These are phyloP conservation scores for Xylaria curta DNA, from an alignment of 495 filamentous ascomycete species.

Conservation along the genomic window DNA sequence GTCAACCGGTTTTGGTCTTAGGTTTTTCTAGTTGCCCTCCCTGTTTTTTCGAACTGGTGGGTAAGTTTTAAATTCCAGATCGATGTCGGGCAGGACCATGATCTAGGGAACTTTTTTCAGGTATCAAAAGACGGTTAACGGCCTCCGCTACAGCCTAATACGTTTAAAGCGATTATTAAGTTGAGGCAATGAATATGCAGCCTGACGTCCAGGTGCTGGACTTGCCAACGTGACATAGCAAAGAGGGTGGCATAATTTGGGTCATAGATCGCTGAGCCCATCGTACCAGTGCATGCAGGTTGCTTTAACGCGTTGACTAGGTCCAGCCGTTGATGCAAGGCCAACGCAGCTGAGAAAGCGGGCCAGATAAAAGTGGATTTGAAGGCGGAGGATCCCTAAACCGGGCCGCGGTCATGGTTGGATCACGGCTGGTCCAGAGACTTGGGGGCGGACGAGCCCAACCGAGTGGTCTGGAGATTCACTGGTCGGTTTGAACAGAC, in stretches of 20 bases:
- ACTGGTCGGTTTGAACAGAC: slow-evolving; percentile 34
- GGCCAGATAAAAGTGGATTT: slow-evolving; percentile 28
- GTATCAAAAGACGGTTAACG: slow-evolving; percentile 25
- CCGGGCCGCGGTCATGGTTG: slow-evolving; percentile 27
- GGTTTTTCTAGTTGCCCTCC: slow-evolving; percentile 4
- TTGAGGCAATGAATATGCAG: slow-evolving; percentile 26
- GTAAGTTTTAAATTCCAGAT: slow-evolving; percentile 4
- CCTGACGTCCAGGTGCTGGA: slow-evolving; percentile 30
- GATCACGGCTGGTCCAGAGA: slow-evolving; percentile 24
- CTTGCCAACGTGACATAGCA: slow-evolving; percentile 29
- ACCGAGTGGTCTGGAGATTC: slow-evolving; percentile 36
- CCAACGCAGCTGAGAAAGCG: slow-evolving; percentile 43
- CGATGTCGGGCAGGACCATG: slow-evolving; percentile 17
- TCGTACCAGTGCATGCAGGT: slow-evolving; percentile 32
- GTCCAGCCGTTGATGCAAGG: slow-evolving; percentile 49
- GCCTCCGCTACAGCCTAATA: slow-evolving; percentile 21
- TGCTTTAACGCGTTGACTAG: slow-evolving; percentile 32
- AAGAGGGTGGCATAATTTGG: slow-evolving; percentile 28
- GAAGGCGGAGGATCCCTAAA: slow-evolving; percentile 25
- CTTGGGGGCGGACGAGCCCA: slow-evolving; percentile 41
- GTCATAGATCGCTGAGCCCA: slow-evolving; percentile 29
- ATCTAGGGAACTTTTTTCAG: slow-evolving; percentile 13
- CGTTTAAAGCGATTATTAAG: slow-evolving; percentile 17
- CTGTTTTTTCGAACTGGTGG: slow-evolving; percentile 9
- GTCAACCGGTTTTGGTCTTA: slow-evolving; percentile 30